Conservation (phyloP, 2,329 filamentous ascomycete species). For the Colletotrichum scovillei region DNA sequence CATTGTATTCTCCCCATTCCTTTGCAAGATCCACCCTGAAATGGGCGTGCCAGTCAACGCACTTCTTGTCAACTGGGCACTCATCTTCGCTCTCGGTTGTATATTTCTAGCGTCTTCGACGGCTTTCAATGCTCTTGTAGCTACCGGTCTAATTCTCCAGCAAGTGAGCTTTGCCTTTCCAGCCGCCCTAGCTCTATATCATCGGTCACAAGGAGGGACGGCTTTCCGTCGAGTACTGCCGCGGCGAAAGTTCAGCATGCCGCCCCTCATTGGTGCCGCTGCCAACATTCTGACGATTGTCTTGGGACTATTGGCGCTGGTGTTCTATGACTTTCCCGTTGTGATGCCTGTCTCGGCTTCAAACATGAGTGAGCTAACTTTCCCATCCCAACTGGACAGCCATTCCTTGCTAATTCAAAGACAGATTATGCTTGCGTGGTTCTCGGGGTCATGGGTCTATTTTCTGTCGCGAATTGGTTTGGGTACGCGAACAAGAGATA, state of each 20-base stretch:
- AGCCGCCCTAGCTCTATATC: slow-evolving; percentile 8
- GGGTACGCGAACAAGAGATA: slow-evolving; percentile 12
- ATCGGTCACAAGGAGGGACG: background rate
- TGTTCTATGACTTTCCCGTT: slow-evolving; percentile 21
- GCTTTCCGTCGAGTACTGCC: slow-evolving; percentile 5
- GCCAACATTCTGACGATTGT: slow-evolving; percentile 16
- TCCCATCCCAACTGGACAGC: rapidly evolving
- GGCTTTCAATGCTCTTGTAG: slow-evolving; percentile 28
- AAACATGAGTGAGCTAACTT: slow-evolving; percentile 14
- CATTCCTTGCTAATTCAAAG: background rate
- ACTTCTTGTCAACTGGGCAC: background rate
- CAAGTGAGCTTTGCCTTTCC: slow-evolving; percentile 30
- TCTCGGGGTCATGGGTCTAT: slow-evolving; percentile 1
- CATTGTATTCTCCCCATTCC: slow-evolving; percentile 6
- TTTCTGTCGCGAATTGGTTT: slow-evolving; percentile 11
- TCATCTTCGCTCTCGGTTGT: slow-evolving; percentile 12
- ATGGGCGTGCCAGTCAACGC: slow-evolving; percentile 27
- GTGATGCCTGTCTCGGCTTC: slow-evolving; percentile 19
- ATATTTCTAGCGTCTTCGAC: slow-evolving; percentile 24
- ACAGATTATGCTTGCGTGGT: slow-evolving; percentile 7
- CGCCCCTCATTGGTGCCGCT: background rate
- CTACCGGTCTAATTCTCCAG: slow-evolving; percentile 25
- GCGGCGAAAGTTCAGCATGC: slow-evolving; percentile 1
- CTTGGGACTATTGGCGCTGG: background rate
- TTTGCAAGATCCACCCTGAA: background rate